Base-by-base conservation (phyloP, 306 rosid species). In the Calophaca sinica region DNA sequence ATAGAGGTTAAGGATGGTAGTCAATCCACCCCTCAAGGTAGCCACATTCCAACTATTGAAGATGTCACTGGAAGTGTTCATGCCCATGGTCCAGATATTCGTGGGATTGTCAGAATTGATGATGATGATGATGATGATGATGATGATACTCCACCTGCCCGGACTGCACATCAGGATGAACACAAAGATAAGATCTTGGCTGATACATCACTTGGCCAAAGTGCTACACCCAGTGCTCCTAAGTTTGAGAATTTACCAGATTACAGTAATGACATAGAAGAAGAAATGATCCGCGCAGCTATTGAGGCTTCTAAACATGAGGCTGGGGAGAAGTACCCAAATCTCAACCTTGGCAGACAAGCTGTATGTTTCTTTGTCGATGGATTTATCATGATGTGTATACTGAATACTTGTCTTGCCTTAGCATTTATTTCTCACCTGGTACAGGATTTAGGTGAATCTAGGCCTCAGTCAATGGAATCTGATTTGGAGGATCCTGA, bases 241-340 rank as follows among this genome's bases (percentile, higher is more conserved):
- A 78, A 54, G 15, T 50, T 81, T 75, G 91, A 85, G 45, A 84
- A 76, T 69, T 79, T 83, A 42, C 89, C 80, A 31, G 87, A 93
- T 75, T 72, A 76, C 77, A 48, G 71, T 60, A 88, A 91, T 82
- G 98, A 94, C 74, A 87, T 90, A 80, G 98, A 94, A 85, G 98
- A 94, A 86, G 93, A 91, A 85, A 94, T 94, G 96, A 80, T 94
- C 38, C 96, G 84, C 51, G 97, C 98, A 79, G 98, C 97, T 70
- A 91, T 94, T 59, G 97, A 91, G 77, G 97, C 97, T 83, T 94
- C 98, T 75, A 88, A 74, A 68, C 52, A 72, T 73, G 98, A 94
- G 70, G 90, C 81, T 60, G 91, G 79, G 81, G 90, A 81, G 77
- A 78, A 83, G 45, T 78, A 73, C 63, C 62, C 75, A 32, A 83